Base-by-base conservation (phyloP, 2,329 filamentous ascomycete genomes). In the Pseudogymnoascus sp. region DNA sequence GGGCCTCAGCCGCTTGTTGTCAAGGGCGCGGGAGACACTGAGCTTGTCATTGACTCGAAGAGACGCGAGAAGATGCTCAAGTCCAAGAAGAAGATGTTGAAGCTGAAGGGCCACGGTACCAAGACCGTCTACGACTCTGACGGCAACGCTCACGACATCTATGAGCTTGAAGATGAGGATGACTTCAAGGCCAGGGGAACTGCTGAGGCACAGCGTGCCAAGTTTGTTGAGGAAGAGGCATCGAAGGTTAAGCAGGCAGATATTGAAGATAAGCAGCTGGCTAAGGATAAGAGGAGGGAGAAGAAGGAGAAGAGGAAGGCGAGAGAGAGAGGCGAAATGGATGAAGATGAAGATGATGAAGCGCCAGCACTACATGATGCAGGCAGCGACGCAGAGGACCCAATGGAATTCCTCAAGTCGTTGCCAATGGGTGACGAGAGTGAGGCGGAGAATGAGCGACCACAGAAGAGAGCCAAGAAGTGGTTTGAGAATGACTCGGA, bases 61-160 rank as follows among this genome's bases (percentile, higher is more conserved):
- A 90, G 94, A 22, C 87, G 91, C 67, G 93, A 96, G 76, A 97
- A 97, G 77, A 82, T 96, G n/a, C 83, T 97, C 66, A 88, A 88
- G 70, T 95, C 90, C 18, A 97, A 97, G 80, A 96, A 96, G 81
- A 89, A 95, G 75, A 83, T 97, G 66, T 82, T 91, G 71, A 94
- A 96, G 72, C 89, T 90, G 78, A 95, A 91, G 78, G 90, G 91
- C 70, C 89, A 88, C 71, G 89, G 90, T 11, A 87, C 84, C 39
- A 96, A 94, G 72, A 77, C 97, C 6, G 81, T 97, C 4, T 99
- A 93, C 72, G 93, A 97, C 75, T 92, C 96, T 57, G 91, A 97
- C 33, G 93, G 92, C 67, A 86, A 89, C 64, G 81, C 91, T 2
- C 91, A 94, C 73, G 84, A 89, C 64, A 74, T 95, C 12, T 97